Evolutionary conservation across 1,284 basidiomycete species (phyloP), one percentile per base, ranked within the genome.

Genomic region (Xanthoconium separans): DNA sequence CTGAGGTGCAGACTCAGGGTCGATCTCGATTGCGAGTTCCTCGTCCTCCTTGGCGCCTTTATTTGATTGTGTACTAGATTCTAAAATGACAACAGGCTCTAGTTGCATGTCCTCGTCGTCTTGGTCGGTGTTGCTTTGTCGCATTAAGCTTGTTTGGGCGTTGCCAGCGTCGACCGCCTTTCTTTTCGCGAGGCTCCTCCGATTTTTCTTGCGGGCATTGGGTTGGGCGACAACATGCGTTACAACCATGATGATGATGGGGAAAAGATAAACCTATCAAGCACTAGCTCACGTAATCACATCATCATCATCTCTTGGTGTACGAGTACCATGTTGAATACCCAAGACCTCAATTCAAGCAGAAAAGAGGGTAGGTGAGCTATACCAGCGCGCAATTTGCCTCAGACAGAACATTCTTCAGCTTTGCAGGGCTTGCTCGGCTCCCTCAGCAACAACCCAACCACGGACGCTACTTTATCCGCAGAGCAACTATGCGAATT

Each of bases 21-120:
- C 77, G 12, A 73, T 67, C 47, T 85, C 82, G 54, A 89, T 86
- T 76, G 84, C 81, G 31, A 89, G 65, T 39, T 83, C 83, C 53
- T 85, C 84, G 61, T 85, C 84, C 31, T 73, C 76, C 6, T 63
- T 55, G 6, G 47, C 41, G 24, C 51, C 33, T 20, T 42, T 34
- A 7, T 49, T 46, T 6, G 51, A 40, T 44, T 34, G 41, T 45
- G 44, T 8, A 46, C n/a, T n/a, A n/a, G 52, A 47, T 47, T 47
- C 57, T 27, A 56, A 37, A 9, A 15, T 4, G 20, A 39, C 36
- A 31, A 56, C 58, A 52, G 57, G 54, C 18, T 58, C 58, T 11
- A 58, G 41, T 55, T 69, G 61, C 73, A 78, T 76, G 22, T 72
- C 71, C 43, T 73, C 66, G 58, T 79, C 75, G 58, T 79, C 75